phyloP scores from a whole-genome alignment of 164 flowering plant genomes.

The Pachysandra terminalis region DNA sequence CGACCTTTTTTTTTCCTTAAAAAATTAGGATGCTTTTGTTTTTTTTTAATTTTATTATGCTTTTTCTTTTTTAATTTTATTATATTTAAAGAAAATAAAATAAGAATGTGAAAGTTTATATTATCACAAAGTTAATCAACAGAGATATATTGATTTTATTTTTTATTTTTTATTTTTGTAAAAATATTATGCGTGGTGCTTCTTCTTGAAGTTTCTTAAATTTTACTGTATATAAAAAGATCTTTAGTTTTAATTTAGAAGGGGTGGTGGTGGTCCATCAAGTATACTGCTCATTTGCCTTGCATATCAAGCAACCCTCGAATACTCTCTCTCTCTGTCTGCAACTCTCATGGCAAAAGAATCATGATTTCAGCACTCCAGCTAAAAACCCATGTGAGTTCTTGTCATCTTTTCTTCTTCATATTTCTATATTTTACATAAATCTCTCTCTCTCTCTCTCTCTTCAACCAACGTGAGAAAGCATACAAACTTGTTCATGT shows the following conservation, averaged over 20 bases:
- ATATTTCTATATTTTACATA: not conserved
- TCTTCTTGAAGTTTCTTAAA: slow-evolving; percentile 24
- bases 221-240: slow-evolving; percentile 10
- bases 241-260: slow-evolving; percentile 20
- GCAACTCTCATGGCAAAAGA: slow-evolving; percentile 68
- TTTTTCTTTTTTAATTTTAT: too few species aligned
- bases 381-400: slow-evolving; percentile 7
- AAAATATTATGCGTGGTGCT: slow-evolving; percentile 20
- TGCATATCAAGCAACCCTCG: slow-evolving; percentile 77
- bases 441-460: not conserved
- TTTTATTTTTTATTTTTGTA: not conserved
- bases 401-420: not conserved
- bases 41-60: too few species aligned
- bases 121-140: not conserved
- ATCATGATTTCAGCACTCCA: slow-evolving; percentile 33
- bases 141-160: too few species aligned
- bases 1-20: too few species aligned
- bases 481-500: not conserved
- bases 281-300: slow-evolving; percentile 78
- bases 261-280: slow-evolving; percentile 73
- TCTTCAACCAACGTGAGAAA: slow-evolving; percentile 38
- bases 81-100: too few species aligned
- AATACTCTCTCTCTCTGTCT: slow-evolving; percentile 37
- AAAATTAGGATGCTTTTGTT: too few species aligned
- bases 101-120: too few species aligned